Evolutionary conservation across 139 green algal species (phyloP).

Genomic region (Tetradesmus obliquus): DNA sequence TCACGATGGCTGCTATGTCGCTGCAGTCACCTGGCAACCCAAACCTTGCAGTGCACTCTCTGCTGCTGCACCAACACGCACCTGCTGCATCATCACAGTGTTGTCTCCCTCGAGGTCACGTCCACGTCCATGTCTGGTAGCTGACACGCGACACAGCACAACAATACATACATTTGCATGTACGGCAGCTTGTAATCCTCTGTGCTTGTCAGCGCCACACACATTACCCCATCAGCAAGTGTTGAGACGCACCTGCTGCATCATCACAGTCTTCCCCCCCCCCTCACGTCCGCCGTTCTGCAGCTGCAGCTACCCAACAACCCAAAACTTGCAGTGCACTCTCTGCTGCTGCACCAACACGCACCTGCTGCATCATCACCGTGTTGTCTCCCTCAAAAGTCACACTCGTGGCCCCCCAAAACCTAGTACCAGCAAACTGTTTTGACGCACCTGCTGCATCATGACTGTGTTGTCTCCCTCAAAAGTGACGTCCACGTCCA

Average conservation of each 20-base stretch:
- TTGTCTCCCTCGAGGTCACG: conserved; percentile 93
- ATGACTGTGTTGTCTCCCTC: conserved; percentile 96
- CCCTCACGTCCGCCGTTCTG: conserved; percentile 63
- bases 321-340: not conserved
- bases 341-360: not conserved
- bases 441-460: conserved; percentile 82
- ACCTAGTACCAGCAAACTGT: not conserved
- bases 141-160: too few species aligned
- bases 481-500: conserved; percentile 92
- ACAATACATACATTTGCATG: too few species aligned
- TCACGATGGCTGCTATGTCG: conserved; percentile 51
- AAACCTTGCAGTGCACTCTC: not conserved
- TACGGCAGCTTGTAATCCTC: too few species aligned
- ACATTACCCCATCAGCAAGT: too few species aligned
- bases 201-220: too few species aligned
- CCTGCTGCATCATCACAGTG: conserved; percentile 94
- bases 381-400: conserved; percentile 93
- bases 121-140: conserved; percentile 87
- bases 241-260: conserved; percentile 76
- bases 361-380: conserved; percentile 91
- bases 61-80: conserved; percentile 13
- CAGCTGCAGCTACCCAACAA: not conserved
- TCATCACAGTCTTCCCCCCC: conserved; percentile 90
- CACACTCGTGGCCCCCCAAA: too few species aligned
- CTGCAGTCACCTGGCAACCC: not conserved